Percentiles rank a stretch among this genome's conserved stretches.
These are phyloP conservation scores for Ophiognomonia clavigignenti-juglandacearum DNA, from an alignment of 2,329 filamentous ascomycete genomes.

Conservation along the genomic window DNA sequence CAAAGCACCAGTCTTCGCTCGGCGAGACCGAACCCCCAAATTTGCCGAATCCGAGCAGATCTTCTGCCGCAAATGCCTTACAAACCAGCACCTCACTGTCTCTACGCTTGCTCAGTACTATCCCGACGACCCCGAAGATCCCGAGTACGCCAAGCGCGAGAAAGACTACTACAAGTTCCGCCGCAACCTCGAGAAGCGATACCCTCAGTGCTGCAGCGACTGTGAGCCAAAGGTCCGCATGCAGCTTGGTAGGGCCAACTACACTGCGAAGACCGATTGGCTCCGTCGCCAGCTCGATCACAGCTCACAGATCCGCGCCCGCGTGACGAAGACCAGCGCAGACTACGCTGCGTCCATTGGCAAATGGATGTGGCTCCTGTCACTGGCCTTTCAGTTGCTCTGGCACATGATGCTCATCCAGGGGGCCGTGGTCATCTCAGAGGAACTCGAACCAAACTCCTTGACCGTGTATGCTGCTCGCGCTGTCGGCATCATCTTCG, in stretches of 20 bases:
- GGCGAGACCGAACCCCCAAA: slow-evolving; percentile 37
- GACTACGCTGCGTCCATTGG: slow-evolving; percentile 39
- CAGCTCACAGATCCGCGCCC: slow-evolving; percentile 41
- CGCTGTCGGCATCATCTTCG: slow-evolving; percentile 22
- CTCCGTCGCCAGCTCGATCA: slow-evolving; percentile 70
- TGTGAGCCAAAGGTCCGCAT: slow-evolving; percentile 73
- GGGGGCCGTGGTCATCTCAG: slow-evolving; percentile 17
- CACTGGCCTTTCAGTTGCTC: slow-evolving; percentile 38
- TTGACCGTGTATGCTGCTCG: slow-evolving; percentile 8
- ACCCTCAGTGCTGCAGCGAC: slow-evolving; percentile 80
- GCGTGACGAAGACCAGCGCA: slow-evolving; percentile 34
- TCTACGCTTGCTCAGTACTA: slow-evolving; percentile 76
- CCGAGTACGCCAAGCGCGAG: slow-evolving; percentile 65
- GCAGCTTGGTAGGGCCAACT: slow-evolving; percentile 66
- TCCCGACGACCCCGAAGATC: slow-evolving; percentile 57
- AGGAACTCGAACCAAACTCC: slow-evolving; percentile 19
- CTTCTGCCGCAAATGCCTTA: slow-evolving; percentile 74
- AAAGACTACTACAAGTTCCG: slow-evolving; percentile 66
- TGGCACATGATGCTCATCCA: slow-evolving; percentile 43
- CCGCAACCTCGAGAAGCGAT: slow-evolving; percentile 69
- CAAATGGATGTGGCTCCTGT: slow-evolving; percentile 43
- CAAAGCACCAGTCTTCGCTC: slow-evolving; percentile 38
- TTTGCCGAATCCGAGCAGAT: slow-evolving; percentile 30
- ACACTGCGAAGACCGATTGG: slow-evolving; percentile 80
- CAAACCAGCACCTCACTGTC: slow-evolving; percentile 82